Base-by-base conservation (phyloP, 2,329 filamentous ascomycete species). In the Nakataea oryzae region DNA sequence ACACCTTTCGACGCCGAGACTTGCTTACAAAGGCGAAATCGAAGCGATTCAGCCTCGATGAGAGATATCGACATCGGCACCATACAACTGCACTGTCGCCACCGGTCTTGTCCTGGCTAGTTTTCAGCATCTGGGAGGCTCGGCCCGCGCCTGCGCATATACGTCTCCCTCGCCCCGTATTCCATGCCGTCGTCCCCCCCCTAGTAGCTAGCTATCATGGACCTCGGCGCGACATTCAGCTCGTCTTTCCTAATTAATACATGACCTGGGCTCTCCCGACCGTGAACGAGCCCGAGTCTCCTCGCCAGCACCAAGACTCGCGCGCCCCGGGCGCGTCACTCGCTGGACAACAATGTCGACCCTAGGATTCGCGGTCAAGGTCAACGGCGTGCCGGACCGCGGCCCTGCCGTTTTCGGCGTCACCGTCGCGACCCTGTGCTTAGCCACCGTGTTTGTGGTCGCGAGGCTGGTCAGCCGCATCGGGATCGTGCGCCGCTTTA, bases 371-470 rank as follows among this genome's bases (percentile, higher is more conserved):
- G 28, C 60, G 32, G 54, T 58, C 55, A 32, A 54, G 27, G 41
- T 29, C 54, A 50, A 62, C 68, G 58, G 69, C 59, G 67, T 78
- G 58, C 75, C 77, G 56, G 76, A 85, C 71, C 81, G 83, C 54
- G 83, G 84, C 27, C 81, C 81, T 62, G 76, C 79, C 50, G 87
- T 91, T 61, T 84, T 92, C 69, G 83, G 83, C 67, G 88, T 91
- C 65, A 88, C 87, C n/a, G 82, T 84, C 8, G 77, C 81, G 26
- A 90, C 88, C 60, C 81, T 93, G 65, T 81, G 81, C 27, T 73
- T 93, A 61, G 86, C 90, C 60, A 88, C 88, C 54, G 70, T 89
- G 62, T 93, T 96, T 71, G 90, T 96, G 67, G 79, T 80, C 55
- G 81, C 90, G 47, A 86, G 93, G 62, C 79, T 96, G 67, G 75